A percentile compares a stretch with the other conserved stretches of the same genome.
phyloP scores from a whole-genome alignment of 352 stramenopile species.

The Pythium angustatum region DNA sequence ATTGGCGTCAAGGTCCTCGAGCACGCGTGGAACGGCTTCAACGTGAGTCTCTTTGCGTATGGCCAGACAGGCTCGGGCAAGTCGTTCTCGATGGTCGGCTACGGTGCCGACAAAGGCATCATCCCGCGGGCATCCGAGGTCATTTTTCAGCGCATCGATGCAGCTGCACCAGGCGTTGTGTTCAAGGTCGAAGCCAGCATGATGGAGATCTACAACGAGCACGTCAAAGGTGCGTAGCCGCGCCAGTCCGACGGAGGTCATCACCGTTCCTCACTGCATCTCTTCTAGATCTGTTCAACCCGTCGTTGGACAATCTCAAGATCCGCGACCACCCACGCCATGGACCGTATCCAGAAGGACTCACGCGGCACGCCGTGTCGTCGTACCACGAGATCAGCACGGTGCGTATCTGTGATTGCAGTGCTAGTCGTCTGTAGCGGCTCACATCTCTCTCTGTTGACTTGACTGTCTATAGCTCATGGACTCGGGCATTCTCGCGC shows the following conservation, averaged over 20 bases:
- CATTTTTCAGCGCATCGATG: constrained; percentile 82
- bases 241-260: neutral
- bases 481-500: constrained; percentile 79
- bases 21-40: constrained; percentile 90
- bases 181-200: constrained; percentile 89
- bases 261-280: no score
- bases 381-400: constrained; percentile 80
- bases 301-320: constrained; percentile 82
- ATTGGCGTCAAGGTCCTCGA: constrained; percentile 86
- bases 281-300: constrained; percentile 81
- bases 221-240: constrained; percentile 63
- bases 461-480: constrained; percentile 68
- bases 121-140: constrained; percentile 80
- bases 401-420: no score
- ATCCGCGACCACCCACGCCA: constrained; percentile 86
- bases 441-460: neutral
- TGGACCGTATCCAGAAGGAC: constrained; percentile 78
- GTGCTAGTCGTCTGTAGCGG: no score
- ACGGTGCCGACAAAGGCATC: constrained; percentile 79
- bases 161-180: constrained; percentile 42
- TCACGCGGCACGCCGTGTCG: constrained; percentile 79
- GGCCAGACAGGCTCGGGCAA: constrained; percentile 87
- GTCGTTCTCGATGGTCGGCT: constrained; percentile 88
- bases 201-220: constrained; percentile 92
- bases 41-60: constrained; percentile 88